Percentiles rank a stretch among this genome's conserved stretches.
Conservation (phyloP, 2,329 filamentous ascomycete species). For the Myotisia sp. region DNA sequence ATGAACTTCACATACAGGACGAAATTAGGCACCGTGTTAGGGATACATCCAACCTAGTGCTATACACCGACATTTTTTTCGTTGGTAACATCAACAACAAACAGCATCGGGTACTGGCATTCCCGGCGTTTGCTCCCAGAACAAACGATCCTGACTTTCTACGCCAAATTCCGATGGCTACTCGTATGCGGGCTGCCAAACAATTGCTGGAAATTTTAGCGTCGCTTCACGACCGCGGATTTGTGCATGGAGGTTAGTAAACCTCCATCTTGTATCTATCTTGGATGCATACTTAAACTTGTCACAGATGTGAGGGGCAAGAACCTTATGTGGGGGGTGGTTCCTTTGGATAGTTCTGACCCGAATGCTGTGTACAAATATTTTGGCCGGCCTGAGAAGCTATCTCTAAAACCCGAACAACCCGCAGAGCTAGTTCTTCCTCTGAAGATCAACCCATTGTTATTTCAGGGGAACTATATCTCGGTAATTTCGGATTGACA, state of each 20-base stretch:
- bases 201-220: slow-evolving; percentile 9
- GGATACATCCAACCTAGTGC: slow-evolving; percentile 5
- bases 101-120: slow-evolving; percentile 5
- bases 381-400: slow-evolving; percentile 7
- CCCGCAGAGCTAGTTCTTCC: slow-evolving; percentile 8
- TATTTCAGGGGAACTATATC: slow-evolving; percentile 8
- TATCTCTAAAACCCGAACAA: slow-evolving; percentile 2
- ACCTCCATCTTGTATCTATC: background rate
- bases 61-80: slow-evolving; percentile 4
- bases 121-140: slow-evolving; percentile 1
- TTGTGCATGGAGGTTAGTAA: slow-evolving; percentile 8
- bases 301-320: slow-evolving; percentile 8
- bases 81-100: background rate
- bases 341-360: slow-evolving; percentile 6
- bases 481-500: slow-evolving; percentile 10
- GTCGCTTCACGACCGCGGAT: slow-evolving; percentile 6
- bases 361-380: slow-evolving; percentile 7
- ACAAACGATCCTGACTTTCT: background rate
- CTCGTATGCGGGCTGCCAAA: slow-evolving; percentile 8
- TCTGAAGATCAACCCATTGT: slow-evolving; percentile 6
- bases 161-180: slow-evolving; percentile 4
- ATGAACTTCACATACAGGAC: slow-evolving; percentile 6
- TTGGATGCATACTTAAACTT: slow-evolving; percentile 3
- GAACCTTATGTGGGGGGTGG: slow-evolving; percentile 9
- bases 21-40: slow-evolving; percentile 5